These are phyloP conservation scores for Pythium myriotylum DNA, from an alignment of 352 stramenopile genomes.

Conservation along the genomic window DNA sequence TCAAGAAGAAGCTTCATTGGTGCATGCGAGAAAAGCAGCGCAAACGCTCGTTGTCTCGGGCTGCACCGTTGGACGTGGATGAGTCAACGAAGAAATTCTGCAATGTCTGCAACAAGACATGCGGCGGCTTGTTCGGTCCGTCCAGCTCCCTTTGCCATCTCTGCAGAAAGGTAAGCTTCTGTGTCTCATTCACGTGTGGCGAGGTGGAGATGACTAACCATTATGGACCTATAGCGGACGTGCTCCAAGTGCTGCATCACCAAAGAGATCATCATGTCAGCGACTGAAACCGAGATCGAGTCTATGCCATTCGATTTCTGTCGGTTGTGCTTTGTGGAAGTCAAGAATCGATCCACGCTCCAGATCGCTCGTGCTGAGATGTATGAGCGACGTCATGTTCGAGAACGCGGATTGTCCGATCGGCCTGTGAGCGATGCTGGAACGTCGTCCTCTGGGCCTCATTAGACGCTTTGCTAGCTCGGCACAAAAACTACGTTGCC, in stretches of 20 bases:
- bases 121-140: constrained; percentile 13
- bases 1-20: constrained; percentile 63
- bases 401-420: constrained; percentile 13
- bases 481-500: too few relatives aligned
- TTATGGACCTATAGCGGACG: constrained; percentile 1
- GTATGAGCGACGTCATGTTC: constrained; percentile 14
- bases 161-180: constrained; percentile 19
- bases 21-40: constrained; percentile 36
- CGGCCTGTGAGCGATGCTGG: constrained; percentile 7
- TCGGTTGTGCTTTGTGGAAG: constrained; percentile 20
- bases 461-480: too few relatives aligned
- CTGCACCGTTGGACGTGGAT: constrained; percentile 6
- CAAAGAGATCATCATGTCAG: constrained; percentile 23
- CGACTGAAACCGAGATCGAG: constrained; percentile 14
- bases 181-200: not conserved
- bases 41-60: constrained; percentile 13
- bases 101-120: constrained; percentile 21
- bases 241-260: constrained; percentile 27
- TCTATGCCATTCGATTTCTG: constrained; percentile 21
- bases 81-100: constrained; percentile 17
- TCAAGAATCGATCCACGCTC: constrained; percentile 21
- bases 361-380: constrained; percentile 19
- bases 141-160: constrained; percentile 22
- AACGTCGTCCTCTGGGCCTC: constrained; percentile 6
- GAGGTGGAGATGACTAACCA: not conserved